A percentile compares a stretch with the other conserved stretches of the same genome.
Evolutionary conservation across 352 stramenopile genomes (phyloP).

Genomic region (Globisporangium acanthophoron): DNA sequence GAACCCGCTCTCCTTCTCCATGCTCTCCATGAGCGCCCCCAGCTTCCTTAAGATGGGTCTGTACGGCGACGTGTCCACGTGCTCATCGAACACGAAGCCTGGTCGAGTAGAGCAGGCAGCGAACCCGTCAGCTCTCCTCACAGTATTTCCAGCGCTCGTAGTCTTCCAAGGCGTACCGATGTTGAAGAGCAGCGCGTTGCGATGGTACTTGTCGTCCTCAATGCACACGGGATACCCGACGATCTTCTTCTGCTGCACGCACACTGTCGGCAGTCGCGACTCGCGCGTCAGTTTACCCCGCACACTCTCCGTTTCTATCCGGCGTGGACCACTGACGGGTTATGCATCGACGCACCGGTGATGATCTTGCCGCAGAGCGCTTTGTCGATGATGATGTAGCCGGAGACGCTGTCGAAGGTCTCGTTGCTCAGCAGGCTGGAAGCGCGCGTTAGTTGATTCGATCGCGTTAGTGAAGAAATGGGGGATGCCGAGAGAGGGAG

Average conservation of each 20-base stretch:
- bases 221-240: slow-evolving; percentile 86
- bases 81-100: slow-evolving; percentile 83
- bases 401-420: slow-evolving; percentile 81
- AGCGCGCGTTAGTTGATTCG: background rate
- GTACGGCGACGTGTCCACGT: slow-evolving; percentile 70
- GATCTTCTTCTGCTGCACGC: slow-evolving; percentile 77
- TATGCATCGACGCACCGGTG: slow-evolving; percentile 30
- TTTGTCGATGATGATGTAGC: slow-evolving; percentile 90
- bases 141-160: too few relatives aligned
- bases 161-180: slow-evolving; percentile 30
- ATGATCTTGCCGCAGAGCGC: slow-evolving; percentile 85
- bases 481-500: background rate
- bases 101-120: background rate
- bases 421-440: slow-evolving; percentile 73
- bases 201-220: slow-evolving; percentile 88
- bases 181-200: slow-evolving; percentile 87
- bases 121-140: background rate
- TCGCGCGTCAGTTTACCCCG: too few relatives aligned
- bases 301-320: too few relatives aligned
- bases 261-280: slow-evolving; percentile 25
- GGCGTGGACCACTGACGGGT: too few relatives aligned
- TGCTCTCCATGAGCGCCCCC: slow-evolving; percentile 75
- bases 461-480: background rate
- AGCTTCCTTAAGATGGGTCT: slow-evolving; percentile 83
- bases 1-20: slow-evolving; percentile 87